Evolutionary conservation across 257 asterid genomes (phyloP), one percentile per base, ranked within the genome.

Genomic region (Eustoma russellianum): DNA sequence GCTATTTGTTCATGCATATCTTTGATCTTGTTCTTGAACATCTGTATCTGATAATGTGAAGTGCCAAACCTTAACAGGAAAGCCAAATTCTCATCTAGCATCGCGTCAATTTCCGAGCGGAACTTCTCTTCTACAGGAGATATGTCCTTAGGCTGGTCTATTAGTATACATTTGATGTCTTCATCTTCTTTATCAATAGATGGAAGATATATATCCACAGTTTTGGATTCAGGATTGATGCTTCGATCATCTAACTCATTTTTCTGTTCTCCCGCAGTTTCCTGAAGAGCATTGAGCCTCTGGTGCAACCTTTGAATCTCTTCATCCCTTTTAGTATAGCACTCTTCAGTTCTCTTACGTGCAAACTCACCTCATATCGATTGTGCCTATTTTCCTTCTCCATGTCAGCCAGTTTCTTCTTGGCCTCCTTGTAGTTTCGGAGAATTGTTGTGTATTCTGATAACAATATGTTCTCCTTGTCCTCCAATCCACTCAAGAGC

Each of bases 1-100:
- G 65, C 13, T 43, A 79, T 77, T 57, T 91, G 97, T 0, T 68
- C 72, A 67, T 77, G 71, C 52, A 87, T 71, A 60, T 91, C 98
- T 48, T 76, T 74, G 14, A 73, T 88, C 34, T 79, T 82, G 12
- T 77, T 80, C 71, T 75, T 80, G 82, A 82, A 88, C 53, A 87
- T 91, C 71, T 82, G 97, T 9, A 87, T 79, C 76, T 85, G 97
- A 64, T 91, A 95, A 56, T 73, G 82, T 6, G 94, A 56, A 0
- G 97, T 78, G 86, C 98, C 87, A 43, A 87, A 91, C 59, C 95
- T 80, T 54, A 91, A 53, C 98, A 95, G 85, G 85, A 84, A 91
- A 55, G 81, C 90, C 53, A 91, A 59, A 68, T 91, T 91, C 53
- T 87, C 98, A 6, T 88, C 95, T 35, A 87, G 83, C 35, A 91